Evolutionary conservation across 2,329 filamentous ascomycete species (phyloP).

Genomic region (Trichoderma asperellum): DNA sequence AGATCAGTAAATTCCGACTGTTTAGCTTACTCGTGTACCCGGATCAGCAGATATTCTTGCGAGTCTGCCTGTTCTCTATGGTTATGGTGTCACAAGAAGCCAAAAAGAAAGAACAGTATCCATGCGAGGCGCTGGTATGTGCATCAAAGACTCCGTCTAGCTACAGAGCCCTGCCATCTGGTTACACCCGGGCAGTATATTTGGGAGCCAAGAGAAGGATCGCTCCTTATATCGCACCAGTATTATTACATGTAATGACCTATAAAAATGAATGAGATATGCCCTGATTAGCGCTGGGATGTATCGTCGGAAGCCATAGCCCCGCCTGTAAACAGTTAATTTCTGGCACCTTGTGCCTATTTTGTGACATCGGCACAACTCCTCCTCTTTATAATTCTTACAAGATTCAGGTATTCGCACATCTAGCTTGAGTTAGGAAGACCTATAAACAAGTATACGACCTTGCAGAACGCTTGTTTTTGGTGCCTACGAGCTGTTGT

Average conservation of each 20-base stretch:
- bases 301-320: background rate
- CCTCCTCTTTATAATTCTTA: background rate
- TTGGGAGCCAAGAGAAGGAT: background rate
- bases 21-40: background rate
- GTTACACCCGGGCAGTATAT: background rate
- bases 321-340: background rate
- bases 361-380: background rate
- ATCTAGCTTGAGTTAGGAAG: background rate
- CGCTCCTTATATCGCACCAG: background rate
- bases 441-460: background rate
- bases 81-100: background rate
- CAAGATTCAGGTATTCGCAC: background rate
- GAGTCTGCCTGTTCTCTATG: background rate
- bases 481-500: background rate
- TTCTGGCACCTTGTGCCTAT: background rate
- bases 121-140: background rate
- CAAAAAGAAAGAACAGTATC: background rate
- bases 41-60: background rate
- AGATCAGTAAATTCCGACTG: background rate
- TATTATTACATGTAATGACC: background rate
- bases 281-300: background rate
- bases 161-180: background rate
- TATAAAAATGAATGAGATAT: background rate
- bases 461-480: background rate
- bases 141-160: background rate